These are phyloP conservation scores for Phytophthora agathidicida DNA, from an alignment of 352 stramenopile species.

Conservation along the genomic window DNA sequence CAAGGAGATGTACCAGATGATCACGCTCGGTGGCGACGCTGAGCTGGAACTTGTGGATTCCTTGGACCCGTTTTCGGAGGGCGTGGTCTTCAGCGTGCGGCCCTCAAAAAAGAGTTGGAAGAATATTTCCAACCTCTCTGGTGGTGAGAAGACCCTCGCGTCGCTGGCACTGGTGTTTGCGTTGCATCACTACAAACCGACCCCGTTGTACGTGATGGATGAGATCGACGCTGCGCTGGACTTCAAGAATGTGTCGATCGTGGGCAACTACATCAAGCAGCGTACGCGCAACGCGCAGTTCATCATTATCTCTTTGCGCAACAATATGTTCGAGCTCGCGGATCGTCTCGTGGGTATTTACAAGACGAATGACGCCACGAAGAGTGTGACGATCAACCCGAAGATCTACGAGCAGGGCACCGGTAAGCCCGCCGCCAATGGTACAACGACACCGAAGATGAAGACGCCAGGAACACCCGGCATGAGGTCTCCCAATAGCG, in stretches of 20 bases:
- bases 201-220: slow-evolving; percentile 99
- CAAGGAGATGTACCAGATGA: slow-evolving; percentile 99
- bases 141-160: slow-evolving; percentile 99
- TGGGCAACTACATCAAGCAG: slow-evolving; percentile 99
- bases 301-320: slow-evolving; percentile 99
- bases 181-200: slow-evolving; percentile 99
- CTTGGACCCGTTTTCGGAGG: slow-evolving; percentile 99
- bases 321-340: slow-evolving; percentile 99
- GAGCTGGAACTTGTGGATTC: slow-evolving; percentile 99
- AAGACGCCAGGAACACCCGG: slow-evolving; percentile 29
- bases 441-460: slow-evolving; percentile 18
- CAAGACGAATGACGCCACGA: slow-evolving; percentile 99
- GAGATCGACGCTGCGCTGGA: slow-evolving; percentile 95
- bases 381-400: slow-evolving; percentile 99
- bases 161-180: slow-evolving; percentile 99
- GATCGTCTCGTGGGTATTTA: slow-evolving; percentile 99
- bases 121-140: slow-evolving; percentile 99
- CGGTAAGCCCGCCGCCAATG: slow-evolving; percentile 10
- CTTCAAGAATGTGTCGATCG: slow-evolving; percentile 99
- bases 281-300: slow-evolving; percentile 99
- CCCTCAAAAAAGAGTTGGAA: slow-evolving; percentile 99
- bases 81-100: slow-evolving; percentile 98
- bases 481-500: slow-evolving; percentile 31
- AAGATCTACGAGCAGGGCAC: slow-evolving; percentile 78
- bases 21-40: slow-evolving; percentile 96